Conservation (phyloP, 306 rosid genomes). For the Trifolium pratense region DNA sequence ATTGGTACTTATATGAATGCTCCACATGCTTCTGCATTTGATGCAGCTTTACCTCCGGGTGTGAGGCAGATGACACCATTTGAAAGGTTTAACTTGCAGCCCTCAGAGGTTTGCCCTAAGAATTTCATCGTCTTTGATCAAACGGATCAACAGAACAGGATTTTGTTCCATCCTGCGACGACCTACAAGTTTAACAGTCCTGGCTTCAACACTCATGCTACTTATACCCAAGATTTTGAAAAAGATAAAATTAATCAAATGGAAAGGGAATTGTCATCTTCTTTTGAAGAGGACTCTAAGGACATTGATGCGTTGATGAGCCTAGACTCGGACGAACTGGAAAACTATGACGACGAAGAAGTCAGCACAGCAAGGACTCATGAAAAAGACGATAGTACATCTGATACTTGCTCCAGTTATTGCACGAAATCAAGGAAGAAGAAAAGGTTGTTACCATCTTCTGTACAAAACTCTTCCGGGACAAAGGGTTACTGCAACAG, state of each 20-base stretch:
- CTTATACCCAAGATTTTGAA: constrained; percentile 55
- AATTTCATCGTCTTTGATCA: constrained; percentile 87
- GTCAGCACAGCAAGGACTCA: constrained; percentile 87
- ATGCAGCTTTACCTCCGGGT: constrained; percentile 62
- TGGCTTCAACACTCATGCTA: constrained; percentile 54
- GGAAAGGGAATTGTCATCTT: constrained; percentile 61
- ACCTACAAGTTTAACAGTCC: constrained; percentile 66
- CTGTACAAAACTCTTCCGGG: constrained; percentile 49
- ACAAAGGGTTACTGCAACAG: constrained; percentile 47
- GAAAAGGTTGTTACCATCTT: constrained; percentile 50
- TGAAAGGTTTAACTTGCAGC: constrained; percentile 74
- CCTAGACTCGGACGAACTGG: constrained; percentile 74
- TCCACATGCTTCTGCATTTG: constrained; percentile 64
- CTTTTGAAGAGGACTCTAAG: constrained; percentile 72
- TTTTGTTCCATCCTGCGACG: constrained; percentile 83
- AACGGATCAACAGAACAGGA: constrained; percentile 76
- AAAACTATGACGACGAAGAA: constrained; percentile 78
- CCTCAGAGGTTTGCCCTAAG: constrained; percentile 85
- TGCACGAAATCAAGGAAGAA: constrained; percentile 64
- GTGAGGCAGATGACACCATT: constrained; percentile 61
- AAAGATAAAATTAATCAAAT: constrained; percentile 44
- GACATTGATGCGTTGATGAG: constrained; percentile 92
- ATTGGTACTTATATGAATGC: constrained; percentile 56
- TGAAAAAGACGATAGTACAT: constrained; percentile 54
- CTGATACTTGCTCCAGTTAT: constrained; percentile 75